A percentile compares a stretch with the other conserved stretches of the same genome.
These are phyloP conservation scores for Nitzschia putrida DNA, from an alignment of 108 stramenopile species.

Conservation along the genomic window DNA sequence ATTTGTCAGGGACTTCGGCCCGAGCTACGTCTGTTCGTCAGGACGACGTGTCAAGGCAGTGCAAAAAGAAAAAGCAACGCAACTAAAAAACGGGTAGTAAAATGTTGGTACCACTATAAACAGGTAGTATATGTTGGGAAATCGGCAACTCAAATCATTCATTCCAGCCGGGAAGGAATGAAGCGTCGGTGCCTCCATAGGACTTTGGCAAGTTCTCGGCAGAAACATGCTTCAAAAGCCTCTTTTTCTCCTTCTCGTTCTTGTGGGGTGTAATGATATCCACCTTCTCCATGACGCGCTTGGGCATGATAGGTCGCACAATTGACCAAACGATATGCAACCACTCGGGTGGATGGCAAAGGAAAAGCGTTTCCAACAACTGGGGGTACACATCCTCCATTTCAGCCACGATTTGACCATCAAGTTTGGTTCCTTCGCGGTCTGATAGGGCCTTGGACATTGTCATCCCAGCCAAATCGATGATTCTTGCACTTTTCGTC, in stretches of 20 bases:
- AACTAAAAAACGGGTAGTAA: no score
- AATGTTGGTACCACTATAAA: no score
- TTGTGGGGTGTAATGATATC: background rate
- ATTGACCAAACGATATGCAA: slow-evolving; percentile 7
- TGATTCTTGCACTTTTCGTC: slow-evolving; percentile 21
- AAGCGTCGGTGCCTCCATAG: no score
- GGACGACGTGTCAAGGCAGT: no score
- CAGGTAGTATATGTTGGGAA: no score
- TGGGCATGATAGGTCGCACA: slow-evolving; percentile 16
- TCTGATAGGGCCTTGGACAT: background rate
- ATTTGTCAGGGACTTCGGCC: no score
- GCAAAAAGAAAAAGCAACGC: no score
- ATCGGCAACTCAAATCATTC: no score
- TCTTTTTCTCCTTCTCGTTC: background rate
- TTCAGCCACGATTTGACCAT: slow-evolving; percentile 10
- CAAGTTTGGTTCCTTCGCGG: slow-evolving; percentile 1
- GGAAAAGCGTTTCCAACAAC: slow-evolving; percentile 22
- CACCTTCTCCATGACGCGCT: slow-evolving; percentile 17
- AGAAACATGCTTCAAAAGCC: background rate
- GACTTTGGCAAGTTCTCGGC: background rate
- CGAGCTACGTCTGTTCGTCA: no score
- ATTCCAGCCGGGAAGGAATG: no score
- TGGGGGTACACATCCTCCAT: slow-evolving; percentile 41
- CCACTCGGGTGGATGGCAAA: background rate
- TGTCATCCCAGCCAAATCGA: slow-evolving; percentile 5